Base-by-base conservation (phyloP, 2,329 filamentous ascomycete genomes). In the Curvularia verruculosa region DNA sequence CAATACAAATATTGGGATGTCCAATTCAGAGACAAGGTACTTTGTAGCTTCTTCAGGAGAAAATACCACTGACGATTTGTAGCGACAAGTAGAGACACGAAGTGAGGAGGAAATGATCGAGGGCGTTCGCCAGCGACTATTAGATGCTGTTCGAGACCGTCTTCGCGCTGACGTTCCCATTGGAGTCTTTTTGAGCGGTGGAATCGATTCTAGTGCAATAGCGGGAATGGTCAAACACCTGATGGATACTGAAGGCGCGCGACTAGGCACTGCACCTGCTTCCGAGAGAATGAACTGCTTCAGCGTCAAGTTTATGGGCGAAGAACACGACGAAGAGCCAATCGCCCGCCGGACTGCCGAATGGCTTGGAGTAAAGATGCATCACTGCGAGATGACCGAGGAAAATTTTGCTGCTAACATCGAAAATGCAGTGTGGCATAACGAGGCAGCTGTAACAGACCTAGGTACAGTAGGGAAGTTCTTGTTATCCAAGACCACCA, bases 91-190 rank as follows among this genome's bases (percentile, higher is more conserved):
- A 0, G 83, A 84, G 28, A 68, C 70, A 0, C 76, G 82, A 1
- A 78, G 75, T 1, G 75, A 81, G 41, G 76, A 84, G 21, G 83
- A 86, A 40, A 82, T 85, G 72, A 75, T 85, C 1, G 54, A 73
- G 19, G 80, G 78, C 2, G 82, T 86, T 0, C 76, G 83, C 5
- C 71, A 82, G 43, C 76, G 76, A 2, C 64, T 87, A 12, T 65
- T 85, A 1, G 82, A 86, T 29, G 77, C 84, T 0, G 74, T 86
- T 10, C 78, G 78, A n/a, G 61, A 84, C 18, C 80, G 84, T 5
- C 73, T 87, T 9, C 77, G 80, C 15, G 84, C 84, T 1, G 85
- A 87, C 65, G 85, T 86, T 0, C 83, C 83, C 0, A 76, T 87
- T 3, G 85, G 83, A 2, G 74, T 87, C 49, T 86, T 84, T 54